Evolutionary conservation across 1,139 yeast species (phyloP).

Genomic region (Suhomyces choctaworum): DNA sequence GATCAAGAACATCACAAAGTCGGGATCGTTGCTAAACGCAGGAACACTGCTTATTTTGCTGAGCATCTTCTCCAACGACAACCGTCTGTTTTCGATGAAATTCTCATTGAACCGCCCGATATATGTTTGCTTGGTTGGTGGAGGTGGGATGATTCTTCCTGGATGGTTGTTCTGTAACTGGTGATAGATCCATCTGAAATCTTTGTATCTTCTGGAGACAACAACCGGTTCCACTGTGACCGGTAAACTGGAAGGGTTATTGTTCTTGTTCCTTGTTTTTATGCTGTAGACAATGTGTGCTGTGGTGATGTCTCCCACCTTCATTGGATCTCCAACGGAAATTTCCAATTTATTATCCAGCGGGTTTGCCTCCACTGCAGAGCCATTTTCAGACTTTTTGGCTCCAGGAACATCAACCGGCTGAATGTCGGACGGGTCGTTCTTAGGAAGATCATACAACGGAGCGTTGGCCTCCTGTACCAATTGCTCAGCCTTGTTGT

Average conservation of each 20-base stretch:
- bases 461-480: slow-evolving; percentile 45
- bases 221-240: slow-evolving; percentile 33
- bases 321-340: slow-evolving; percentile 85
- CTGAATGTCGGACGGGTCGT: neutral
- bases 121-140: slow-evolving; percentile 88
- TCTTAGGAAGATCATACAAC: slow-evolving; percentile 41
- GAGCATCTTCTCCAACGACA: slow-evolving; percentile 88
- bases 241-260: slow-evolving; percentile 21
- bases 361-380: slow-evolving; percentile 8
- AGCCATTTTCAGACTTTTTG: neutral
- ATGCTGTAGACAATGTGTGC: slow-evolving; percentile 90
- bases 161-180: slow-evolving; percentile 86
- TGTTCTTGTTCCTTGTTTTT: slow-evolving; percentile 50
- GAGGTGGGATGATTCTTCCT: slow-evolving; percentile 92
- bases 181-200: slow-evolving; percentile 85
- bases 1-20: slow-evolving; percentile 75
- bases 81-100: slow-evolving; percentile 81
- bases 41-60: slow-evolving; percentile 60
- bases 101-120: slow-evolving; percentile 87
- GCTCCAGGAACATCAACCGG: slow-evolving; percentile 4
- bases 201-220: slow-evolving; percentile 78
- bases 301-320: slow-evolving; percentile 85
- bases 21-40: slow-evolving; percentile 65
- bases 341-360: slow-evolving; percentile 49
- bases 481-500: slow-evolving; percentile 24